Evolutionary conservation across 2,329 filamentous ascomycete genomes (phyloP).

Genomic region (Hypoxylon sp.): DNA sequence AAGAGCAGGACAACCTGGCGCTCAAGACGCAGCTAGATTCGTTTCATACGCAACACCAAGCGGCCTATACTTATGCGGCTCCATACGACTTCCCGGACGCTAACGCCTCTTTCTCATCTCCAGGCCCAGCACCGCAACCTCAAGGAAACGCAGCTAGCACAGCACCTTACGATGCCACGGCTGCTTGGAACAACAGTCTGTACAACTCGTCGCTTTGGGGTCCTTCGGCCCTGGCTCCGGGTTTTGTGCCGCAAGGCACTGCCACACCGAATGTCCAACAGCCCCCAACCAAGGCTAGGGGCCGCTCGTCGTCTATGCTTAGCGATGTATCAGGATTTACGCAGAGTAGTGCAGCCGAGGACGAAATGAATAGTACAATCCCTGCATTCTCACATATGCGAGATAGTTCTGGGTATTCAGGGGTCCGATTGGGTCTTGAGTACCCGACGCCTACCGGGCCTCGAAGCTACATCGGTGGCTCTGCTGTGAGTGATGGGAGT

Average conservation of each 20-base stretch:
- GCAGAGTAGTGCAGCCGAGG: slow-evolving; percentile 69
- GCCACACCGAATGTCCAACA: slow-evolving; percentile 51
- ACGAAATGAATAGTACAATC: slow-evolving; percentile 51
- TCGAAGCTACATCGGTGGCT: slow-evolving; percentile 48
- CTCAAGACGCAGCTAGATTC: slow-evolving; percentile 57
- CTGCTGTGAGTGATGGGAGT: slow-evolving; percentile 56
- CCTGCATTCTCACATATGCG: slow-evolving; percentile 35
- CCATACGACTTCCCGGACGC: slow-evolving; percentile 51
- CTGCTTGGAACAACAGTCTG: slow-evolving; percentile 53
- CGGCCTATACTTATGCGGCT: slow-evolving; percentile 52
- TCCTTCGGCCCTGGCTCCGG: slow-evolving; percentile 55
- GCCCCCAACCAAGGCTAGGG: slow-evolving; percentile 59
- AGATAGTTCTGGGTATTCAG: slow-evolving; percentile 44
- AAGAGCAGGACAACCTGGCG: slow-evolving; percentile 57
- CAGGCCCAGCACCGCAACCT: slow-evolving; percentile 40
- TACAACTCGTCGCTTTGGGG: slow-evolving; percentile 53
- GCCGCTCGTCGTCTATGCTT: slow-evolving; percentile 75
- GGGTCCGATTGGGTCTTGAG: slow-evolving; percentile 48
- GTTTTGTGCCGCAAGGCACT: slow-evolving; percentile 55
- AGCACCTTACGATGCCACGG: slow-evolving; percentile 48
- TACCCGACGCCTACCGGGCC: slow-evolving; percentile 48
- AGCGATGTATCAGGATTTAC: slow-evolving; percentile 77
- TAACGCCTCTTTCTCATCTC: slow-evolving; percentile 42
- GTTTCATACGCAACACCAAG: slow-evolving; percentile 55
- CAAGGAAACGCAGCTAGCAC: slow-evolving; percentile 38